Conservation (phyloP, 2,329 filamentous ascomycete species). For the Fusarium xyrophilum region DNA sequence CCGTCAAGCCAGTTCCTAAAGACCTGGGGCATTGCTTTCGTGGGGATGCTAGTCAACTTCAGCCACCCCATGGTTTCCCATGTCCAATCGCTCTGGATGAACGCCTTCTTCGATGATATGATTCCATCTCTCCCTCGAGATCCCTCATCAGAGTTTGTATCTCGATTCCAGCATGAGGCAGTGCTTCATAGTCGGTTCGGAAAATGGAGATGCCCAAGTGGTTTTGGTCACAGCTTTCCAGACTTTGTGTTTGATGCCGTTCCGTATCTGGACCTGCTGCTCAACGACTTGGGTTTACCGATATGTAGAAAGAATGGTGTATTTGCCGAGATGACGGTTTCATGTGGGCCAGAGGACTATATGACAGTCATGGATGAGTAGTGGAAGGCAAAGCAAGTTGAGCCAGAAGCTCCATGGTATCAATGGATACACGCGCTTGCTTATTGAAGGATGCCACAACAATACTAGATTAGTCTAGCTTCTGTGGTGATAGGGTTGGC, state of each 20-base stretch:
- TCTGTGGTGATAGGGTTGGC: neutral
- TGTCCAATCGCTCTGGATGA: constrained; percentile 66
- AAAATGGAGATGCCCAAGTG: constrained; percentile 71
- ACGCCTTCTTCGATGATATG: constrained; percentile 63
- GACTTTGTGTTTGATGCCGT: constrained; percentile 80
- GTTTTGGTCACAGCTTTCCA: constrained; percentile 67
- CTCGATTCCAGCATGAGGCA: constrained; percentile 58
- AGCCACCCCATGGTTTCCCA: constrained; percentile 52
- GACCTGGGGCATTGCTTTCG: constrained; percentile 53
- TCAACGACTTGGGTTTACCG: constrained; percentile 69
- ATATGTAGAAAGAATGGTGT: constrained; percentile 61
- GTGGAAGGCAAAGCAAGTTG: constrained; percentile 49
- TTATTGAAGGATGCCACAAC: neutral
- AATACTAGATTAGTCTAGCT: neutral
- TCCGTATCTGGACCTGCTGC: constrained; percentile 74
- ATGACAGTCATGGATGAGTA: constrained; percentile 62
- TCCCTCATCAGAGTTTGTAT: constrained; percentile 46
- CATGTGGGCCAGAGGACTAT: constrained; percentile 68
- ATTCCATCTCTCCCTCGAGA: constrained; percentile 34
- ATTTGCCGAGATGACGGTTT: constrained; percentile 58
- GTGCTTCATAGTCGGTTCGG: constrained; percentile 73
- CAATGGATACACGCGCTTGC: neutral
- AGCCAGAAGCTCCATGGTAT: neutral
- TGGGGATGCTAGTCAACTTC: constrained; percentile 54
- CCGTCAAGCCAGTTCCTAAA: constrained; percentile 48